Evolutionary conservation across 495 filamentous ascomycete genomes (phyloP).

Genomic region (Beverwykella pulmonaria): DNA sequence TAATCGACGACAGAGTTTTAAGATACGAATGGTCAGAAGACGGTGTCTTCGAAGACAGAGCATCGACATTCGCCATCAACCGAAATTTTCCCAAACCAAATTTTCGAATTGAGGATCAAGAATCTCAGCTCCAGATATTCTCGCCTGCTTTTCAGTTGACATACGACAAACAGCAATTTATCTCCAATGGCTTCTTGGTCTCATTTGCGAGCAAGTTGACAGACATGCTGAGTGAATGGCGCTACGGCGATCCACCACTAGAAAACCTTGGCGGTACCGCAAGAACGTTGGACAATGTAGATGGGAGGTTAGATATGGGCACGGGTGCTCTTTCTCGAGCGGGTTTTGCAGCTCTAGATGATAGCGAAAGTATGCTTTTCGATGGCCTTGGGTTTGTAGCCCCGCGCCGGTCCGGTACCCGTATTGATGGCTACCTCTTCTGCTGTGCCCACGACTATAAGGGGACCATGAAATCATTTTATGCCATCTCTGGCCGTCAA

Average conservation of each 20-base stretch:
- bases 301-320: conserved; percentile 54
- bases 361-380: conserved; percentile 58
- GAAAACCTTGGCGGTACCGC: conserved; percentile 47
- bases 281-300: conserved; percentile 53
- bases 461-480: conserved; percentile 56
- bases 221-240: conserved; percentile 45
- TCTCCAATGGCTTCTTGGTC: conserved; percentile 47
- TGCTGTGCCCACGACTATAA: conserved; percentile 55
- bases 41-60: conserved; percentile 57
- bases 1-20: conserved; percentile 53
- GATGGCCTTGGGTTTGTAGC: conserved; percentile 53
- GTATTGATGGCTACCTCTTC: conserved; percentile 61
- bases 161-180: conserved; percentile 55
- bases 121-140: conserved; percentile 50
- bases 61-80: conserved; percentile 56
- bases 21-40: conserved; percentile 61
- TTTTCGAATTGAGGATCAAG: conserved; percentile 47
- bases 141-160: conserved; percentile 52
- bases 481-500: conserved; percentile 55
- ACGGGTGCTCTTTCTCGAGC: conserved; percentile 51
- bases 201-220: conserved; percentile 41
- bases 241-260: conserved; percentile 49
- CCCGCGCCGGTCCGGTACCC: conserved; percentile 43
- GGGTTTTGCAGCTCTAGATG: conserved; percentile 54
- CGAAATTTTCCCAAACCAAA: conserved; percentile 51